These are phyloP conservation scores for Agrocybe chaxingu DNA, from an alignment of 768 basidiomycete genomes.

Conservation along the genomic window DNA sequence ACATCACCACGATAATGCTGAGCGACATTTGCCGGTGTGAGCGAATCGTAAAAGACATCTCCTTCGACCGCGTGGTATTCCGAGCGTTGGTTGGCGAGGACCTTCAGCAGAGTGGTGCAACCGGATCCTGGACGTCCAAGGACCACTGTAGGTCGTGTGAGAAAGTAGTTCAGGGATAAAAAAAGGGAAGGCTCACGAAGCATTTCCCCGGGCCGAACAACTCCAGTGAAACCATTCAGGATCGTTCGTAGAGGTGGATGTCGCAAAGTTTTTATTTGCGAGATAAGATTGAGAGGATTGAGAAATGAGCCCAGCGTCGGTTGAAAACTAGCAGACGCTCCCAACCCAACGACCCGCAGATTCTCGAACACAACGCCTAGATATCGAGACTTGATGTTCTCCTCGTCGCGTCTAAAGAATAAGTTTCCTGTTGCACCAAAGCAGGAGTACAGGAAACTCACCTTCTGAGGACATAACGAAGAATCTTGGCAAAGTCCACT, in stretches of 20 bases:
- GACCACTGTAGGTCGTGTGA: slow-evolving; percentile 49
- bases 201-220: slow-evolving; percentile 73
- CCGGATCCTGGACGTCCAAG: slow-evolving; percentile 85
- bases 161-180: background rate
- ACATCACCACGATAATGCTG: slow-evolving; percentile 77
- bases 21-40: slow-evolving; percentile 60
- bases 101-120: slow-evolving; percentile 81
- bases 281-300: slow-evolving; percentile 45
- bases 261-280: slow-evolving; percentile 39
- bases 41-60: slow-evolving; percentile 71
- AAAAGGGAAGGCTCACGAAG: slow-evolving; percentile 48
- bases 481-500: slow-evolving; percentile 35
- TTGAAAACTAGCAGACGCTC: slow-evolving; percentile 51
- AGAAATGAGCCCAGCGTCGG: slow-evolving; percentile 61
- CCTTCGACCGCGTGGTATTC: slow-evolving; percentile 71
- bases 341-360: slow-evolving; percentile 58
- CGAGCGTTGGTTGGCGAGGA: slow-evolving; percentile 69
- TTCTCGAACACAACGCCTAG: slow-evolving; percentile 62
- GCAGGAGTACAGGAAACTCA: slow-evolving; percentile 15
- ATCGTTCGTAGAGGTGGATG: slow-evolving; percentile 67
- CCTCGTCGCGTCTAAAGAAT: slow-evolving; percentile 39
- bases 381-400: slow-evolving; percentile 47
- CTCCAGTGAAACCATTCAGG: slow-evolving; percentile 60
- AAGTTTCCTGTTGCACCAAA: background rate
- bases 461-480: slow-evolving; percentile 30